Evolutionary conservation across 495 filamentous ascomycete species (phyloP).

Genomic region (Beverwykella pulmonaria): DNA sequence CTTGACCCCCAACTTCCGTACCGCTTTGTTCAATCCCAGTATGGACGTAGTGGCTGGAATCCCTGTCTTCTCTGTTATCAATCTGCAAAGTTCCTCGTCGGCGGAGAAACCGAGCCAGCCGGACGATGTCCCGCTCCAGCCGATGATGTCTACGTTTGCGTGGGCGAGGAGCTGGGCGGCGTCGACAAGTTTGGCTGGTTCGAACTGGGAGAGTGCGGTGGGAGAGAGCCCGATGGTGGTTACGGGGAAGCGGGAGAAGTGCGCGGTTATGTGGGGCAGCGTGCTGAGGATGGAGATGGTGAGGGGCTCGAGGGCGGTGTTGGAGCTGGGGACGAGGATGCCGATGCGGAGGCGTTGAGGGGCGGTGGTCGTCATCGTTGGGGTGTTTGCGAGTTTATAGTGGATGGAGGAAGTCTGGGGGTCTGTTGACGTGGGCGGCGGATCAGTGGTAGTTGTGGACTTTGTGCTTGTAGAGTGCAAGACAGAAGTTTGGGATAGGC

Average conservation of each 20-base stretch:
- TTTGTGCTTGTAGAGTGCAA: too few relatives aligned
- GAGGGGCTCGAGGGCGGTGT: conserved; percentile 26
- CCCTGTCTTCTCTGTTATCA: conserved; percentile 35
- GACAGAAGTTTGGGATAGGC: too few relatives aligned
- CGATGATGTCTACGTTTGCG: conserved; percentile 29
- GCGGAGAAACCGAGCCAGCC: conserved; percentile 42
- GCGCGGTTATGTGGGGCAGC: conserved; percentile 1
- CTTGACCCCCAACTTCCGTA: conserved; percentile 29
- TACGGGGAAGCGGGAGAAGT: conserved; percentile 19
- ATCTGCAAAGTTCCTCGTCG: conserved; percentile 35
- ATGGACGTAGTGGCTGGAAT: conserved; percentile 39
- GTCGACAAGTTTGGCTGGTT: conserved; percentile 3
- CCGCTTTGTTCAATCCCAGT: conserved; percentile 40
- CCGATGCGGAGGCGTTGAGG: conserved; percentile 7
- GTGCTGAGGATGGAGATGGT: conserved; percentile 9
- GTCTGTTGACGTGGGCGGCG: too few relatives aligned
- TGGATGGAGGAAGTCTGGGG: too few relatives aligned
- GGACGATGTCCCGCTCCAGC: conserved; percentile 40
- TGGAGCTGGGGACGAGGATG: conserved; percentile 22
- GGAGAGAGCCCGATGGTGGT: conserved; percentile 15
- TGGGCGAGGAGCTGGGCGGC: conserved; percentile 19
- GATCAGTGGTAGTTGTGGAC: too few relatives aligned
- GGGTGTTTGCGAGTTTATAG: too few relatives aligned
- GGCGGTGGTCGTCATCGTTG: background rate
- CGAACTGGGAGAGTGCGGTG: conserved; percentile 11